Conservation (phyloP, 495 filamentous ascomycete genomes). For the Penicilliopsis zonata region DNA sequence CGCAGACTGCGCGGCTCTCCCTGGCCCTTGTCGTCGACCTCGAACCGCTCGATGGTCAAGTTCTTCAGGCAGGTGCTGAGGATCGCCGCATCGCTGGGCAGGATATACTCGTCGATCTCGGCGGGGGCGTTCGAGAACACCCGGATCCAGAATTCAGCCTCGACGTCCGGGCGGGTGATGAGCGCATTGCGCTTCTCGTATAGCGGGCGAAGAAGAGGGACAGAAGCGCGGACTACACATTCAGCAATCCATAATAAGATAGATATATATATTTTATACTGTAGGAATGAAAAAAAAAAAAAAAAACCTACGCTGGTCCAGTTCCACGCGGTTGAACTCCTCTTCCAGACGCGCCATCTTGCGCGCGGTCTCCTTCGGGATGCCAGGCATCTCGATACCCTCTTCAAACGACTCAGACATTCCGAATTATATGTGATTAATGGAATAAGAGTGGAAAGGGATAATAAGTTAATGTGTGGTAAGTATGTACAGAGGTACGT, state of each 20-base stretch:
- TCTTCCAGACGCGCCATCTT: conserved; percentile 26
- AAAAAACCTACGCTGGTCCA: conserved; percentile 28
- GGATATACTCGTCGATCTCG: conserved; percentile 76
- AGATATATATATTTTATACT: conserved; percentile 2
- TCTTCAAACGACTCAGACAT: conserved; percentile 24
- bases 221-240: conserved; percentile 20
- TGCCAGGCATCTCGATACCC: conserved; percentile 19
- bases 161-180: conserved; percentile 45
- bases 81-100: conserved; percentile 57
- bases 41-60: conserved; percentile 63
- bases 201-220: conserved; percentile 38
- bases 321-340: conserved; percentile 23
- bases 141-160: conserved; percentile 73
- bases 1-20: conserved; percentile 38
- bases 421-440: conserved; percentile 3
- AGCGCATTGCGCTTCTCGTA: conserved; percentile 61
- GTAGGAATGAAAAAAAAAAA: conserved; percentile 1
- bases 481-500: no score
- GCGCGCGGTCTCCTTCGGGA: conserved; percentile 17
- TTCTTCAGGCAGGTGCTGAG: conserved; percentile 48
- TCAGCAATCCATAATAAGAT: conserved; percentile 1
- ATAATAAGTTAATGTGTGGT: no score
- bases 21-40: conserved; percentile 47
- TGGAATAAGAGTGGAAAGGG: not conserved
- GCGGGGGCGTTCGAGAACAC: conserved; percentile 73